Evolutionary conservation across 106 monocot genomes (phyloP), one percentile per base, ranked within the genome.

Genomic region (Acorus gramineus): DNA sequence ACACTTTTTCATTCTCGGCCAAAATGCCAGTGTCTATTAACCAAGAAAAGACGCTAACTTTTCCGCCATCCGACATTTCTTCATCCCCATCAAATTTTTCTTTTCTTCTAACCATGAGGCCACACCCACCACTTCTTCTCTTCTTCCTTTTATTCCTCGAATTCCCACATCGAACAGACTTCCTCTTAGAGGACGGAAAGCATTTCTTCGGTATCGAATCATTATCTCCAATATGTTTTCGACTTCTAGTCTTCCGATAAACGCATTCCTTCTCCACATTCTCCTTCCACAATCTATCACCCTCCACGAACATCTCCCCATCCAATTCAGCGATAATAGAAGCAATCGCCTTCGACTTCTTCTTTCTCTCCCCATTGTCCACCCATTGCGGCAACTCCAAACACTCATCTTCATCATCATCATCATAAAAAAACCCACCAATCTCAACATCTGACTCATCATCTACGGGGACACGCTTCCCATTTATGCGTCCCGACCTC

Each of bases 1-100:
- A 48, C 54, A 83, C 63, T 52, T 56, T 77, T 14, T 80, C 77
- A 68, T 78, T 86, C 50, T 85, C 85, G 47, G 57, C 53, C 60
- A 90, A 10, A 6, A 64, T 47, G 48, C 83, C 82, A 60, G 62
- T 28, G 73, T 86, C 85, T 50, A 90, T 85, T 65, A 90, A 62
- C 80, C 82, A 83, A 52, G 90, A 80, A 50, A 90, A 68, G 10
- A 83, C 54, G 42, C 62, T 85, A 50, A 73, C 14, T 66, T 80
- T 78, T 50, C 42, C 51, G 4, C 58, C 53, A 46, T 63, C 45
- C 12, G 11, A 11, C 1, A 42, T 60, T 6, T 59, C 61, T 5
- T 68, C 67, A 12, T 71, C 62, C 47, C 63, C 12, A 42, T 76
- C 62, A 45, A 12, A 50, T 49, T 76, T 73, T 6, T 11, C 28